These are phyloP conservation scores for Platanthera zijinensis DNA, from an alignment of 106 monocot species.

Conservation along the genomic window DNA sequence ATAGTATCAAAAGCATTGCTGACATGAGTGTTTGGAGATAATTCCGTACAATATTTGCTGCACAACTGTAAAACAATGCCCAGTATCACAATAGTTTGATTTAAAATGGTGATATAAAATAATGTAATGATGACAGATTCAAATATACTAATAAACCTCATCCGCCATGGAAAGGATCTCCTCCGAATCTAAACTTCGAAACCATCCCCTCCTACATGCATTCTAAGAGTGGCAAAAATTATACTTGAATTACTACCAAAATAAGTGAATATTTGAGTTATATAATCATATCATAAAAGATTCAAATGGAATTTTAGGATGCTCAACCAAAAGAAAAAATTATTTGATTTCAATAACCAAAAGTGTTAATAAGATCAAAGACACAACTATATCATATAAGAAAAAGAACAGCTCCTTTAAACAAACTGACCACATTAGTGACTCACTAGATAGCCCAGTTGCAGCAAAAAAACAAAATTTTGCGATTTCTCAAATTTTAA, in stretches of 20 bases:
- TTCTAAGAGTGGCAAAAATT: conserved; percentile 9
- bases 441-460: background rate
- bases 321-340: background rate
- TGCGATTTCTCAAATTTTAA: background rate
- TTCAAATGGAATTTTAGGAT: background rate
- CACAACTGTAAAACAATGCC: conserved; percentile 21
- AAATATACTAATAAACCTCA: conserved; percentile 12
- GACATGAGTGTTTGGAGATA: conserved; percentile 6
- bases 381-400: background rate
- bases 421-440: background rate
- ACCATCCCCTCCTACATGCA: conserved; percentile 20
- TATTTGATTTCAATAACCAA: background rate
- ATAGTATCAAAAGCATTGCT: conserved; percentile 25
- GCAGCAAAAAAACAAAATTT: background rate
- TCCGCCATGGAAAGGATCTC: conserved; percentile 17
- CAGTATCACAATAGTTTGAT: conserved; percentile 15
- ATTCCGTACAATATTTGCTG: conserved; percentile 35
- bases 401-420: background rate
- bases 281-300: background rate
- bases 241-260: background rate
- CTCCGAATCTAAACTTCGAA: conserved; percentile 8
- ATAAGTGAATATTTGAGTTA: background rate
- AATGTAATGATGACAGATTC: background rate
- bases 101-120: background rate
- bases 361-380: background rate